Base-by-base conservation (phyloP, 805 yeast genomes). In the Candida glaebosa region DNA sequence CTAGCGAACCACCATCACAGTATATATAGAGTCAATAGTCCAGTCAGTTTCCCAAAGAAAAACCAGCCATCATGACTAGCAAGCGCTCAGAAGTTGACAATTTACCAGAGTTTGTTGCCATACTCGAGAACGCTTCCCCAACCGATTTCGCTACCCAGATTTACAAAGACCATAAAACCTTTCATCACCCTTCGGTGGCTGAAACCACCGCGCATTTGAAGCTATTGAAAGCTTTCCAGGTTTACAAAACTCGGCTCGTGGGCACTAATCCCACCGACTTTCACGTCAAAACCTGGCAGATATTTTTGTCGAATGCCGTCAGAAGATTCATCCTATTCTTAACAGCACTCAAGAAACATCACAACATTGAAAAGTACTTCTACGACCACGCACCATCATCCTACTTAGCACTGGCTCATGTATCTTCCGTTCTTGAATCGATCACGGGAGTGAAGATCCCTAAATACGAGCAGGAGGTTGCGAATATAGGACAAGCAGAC, bases 201-300 rank as follows among this genome's bases (percentile, higher is more conserved):
- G 62, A 56, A 25, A 42, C 46, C 4, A 38, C 51, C 6, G 45
- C 52, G 7, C 60, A 58, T 40, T 50, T 59, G 39, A 58, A 54
- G 44, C 38, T 59, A 26, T 37, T 58, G 15, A 45, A 44, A 32
- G 53, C 59, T 4, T 56, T 59, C 40, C 42, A 33, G 9, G 48
- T 39, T 2, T 44, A 57, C 44, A 56, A 57, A 31, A 16, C 38
- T 12, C 25, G 32, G 3, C 37, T 56, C 3, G 34, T 34, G 28
- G 39, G 39, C 18, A 34, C 25, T 33, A 18, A 16, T 20, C 30
- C 24, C 28, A 30, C 18, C 37, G 19, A 18, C 36, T 41, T 24
- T 12, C 36, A 34, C 19, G 50, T 37, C 9, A 51, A 50, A 33
- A 24, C 25, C 1, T 60, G 63, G 63, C 50, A 56, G 33, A 46